These are phyloP conservation scores for Acanthamoeba culbertsoni DNA, from an alignment of 208 protist genomes.

Conservation along the genomic window DNA sequence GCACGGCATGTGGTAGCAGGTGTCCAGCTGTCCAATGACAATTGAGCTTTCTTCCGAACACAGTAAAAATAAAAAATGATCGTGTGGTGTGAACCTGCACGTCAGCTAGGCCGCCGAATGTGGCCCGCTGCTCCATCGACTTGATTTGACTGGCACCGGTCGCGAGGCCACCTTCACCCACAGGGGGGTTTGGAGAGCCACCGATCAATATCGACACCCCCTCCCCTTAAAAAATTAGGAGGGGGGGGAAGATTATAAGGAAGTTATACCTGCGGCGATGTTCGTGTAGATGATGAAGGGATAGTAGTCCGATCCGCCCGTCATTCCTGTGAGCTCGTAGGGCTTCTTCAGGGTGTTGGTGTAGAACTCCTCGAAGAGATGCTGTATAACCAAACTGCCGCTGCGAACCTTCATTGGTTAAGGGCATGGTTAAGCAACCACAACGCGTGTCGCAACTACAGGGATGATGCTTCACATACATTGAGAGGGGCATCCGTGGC, in stretches of 20 bases:
- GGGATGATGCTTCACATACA: too few relatives aligned
- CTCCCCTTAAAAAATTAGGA: background rate
- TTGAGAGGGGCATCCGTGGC: background rate
- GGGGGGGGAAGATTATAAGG: background rate
- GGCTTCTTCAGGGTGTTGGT: background rate
- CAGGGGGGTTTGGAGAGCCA: background rate
- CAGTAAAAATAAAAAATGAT: conserved; percentile 18
- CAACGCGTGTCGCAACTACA: too few relatives aligned
- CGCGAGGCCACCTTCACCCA: background rate
- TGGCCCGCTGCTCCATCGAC: background rate
- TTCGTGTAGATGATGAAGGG: conserved; percentile 9
- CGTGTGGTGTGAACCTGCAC: background rate
- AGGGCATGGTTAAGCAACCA: too few relatives aligned
- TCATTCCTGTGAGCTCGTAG: background rate
- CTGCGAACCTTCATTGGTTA: conserved; percentile 10
- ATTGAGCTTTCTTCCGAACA: background rate
- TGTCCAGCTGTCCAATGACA: background rate
- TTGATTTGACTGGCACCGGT: background rate
- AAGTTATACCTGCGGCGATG: background rate
- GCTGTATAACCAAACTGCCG: background rate
- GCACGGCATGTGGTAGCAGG: background rate
- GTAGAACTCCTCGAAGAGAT: background rate
- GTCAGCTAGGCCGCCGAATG: background rate
- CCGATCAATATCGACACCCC: background rate
- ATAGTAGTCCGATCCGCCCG: conserved; percentile 22